Base-by-base conservation (phyloP, 202 grass and related monocot genomes). In the Schoenoplectus triqueter region DNA sequence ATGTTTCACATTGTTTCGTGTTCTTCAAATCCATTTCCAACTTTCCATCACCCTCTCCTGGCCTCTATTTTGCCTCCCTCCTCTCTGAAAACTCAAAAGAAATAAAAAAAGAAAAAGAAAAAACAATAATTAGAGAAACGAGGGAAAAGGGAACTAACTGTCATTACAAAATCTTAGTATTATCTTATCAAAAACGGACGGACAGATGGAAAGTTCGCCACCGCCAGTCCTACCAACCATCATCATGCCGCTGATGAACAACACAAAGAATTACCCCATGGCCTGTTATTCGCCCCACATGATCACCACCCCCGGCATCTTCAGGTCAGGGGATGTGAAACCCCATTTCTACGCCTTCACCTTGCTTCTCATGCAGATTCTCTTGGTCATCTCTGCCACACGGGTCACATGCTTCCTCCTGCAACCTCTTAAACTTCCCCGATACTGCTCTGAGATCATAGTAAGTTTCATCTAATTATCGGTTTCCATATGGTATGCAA, bases 381-480 rank as follows among this genome's bases (percentile, higher is more conserved):
- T 92, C 14, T 15, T 94, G 60, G n/a, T 91, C 84, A 88, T 93
- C 84, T 2, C 67, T 84, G 44, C 81, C 83, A 89, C 86, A 18
- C 92, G 90, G 11, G 10, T 21, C 80, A 55, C 64, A 47, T 47
- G 74, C 63, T 78, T 92, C 47, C 45, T 97, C 78, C 71, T 97
- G 64, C 21, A 88, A 19, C 94, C 87, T 3, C 83, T 94, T 6
- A 73, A 82, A 77, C 88, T 91, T 2, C 92, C 90, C 3, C 77
- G 88, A 56, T 92, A 97, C 84, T 91, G 92, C 64, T 80, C 88
- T 0, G 90, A 97, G 83, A 89, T 94, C 72, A 71, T 92, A 6
- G 91, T 84, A 78, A 18, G 84, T 83, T 47, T 60, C 49, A 73
- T 73, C 17, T 73, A 19, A 73, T 64, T 3, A 65, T 81, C 22